Evolutionary conservation across 192 early-diverging fungal species (phyloP), one percentile per base, ranked within the genome.

Genomic region (Backusella tuberculispora): DNA sequence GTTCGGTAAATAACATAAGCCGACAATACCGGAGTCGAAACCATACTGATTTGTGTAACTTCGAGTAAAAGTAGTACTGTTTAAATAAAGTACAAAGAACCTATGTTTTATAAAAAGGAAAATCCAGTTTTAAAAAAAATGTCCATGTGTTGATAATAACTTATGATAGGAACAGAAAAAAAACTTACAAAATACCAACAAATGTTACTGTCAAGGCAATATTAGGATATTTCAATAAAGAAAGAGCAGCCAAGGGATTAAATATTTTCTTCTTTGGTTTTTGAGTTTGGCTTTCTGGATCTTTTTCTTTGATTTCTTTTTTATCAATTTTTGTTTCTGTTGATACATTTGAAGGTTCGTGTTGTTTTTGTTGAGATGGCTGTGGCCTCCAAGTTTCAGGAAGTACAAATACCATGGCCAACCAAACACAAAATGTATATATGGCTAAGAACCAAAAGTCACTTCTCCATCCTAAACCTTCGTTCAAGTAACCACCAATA

Each of bases 401-500:
- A 19, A 82, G 48, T 24, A 53, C 76, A 24, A 83, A 79, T 42
- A 83, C 29, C 14, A 83, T 67, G 10, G 65, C 66, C 6, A 76
- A 13, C 40, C 65, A 76, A 26, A 75, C 14, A 34, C 24, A 45
- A 42, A 76, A 73, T 5, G 41, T 38, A 43, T 76, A 76, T 0
- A 79, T 76, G 10, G 78, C 40, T 29, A 83, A 41, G 53, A 79
- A 79, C 50, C 69, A 83, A 63, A 83, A 79, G 21, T 56, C 77
- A 40, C 74, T 76, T 45, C 81, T 78, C 78, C 77, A 83, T 8
- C 81, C 81, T n/a, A 78, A 60, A 3, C 69, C 77, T 71, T 79
- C 37, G 26, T 76, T 83, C 6, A 83, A 34, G 56, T 76, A 75
- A 17, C 81, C 81, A 21, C 81, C 81, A 71, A 83, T 71, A 37